A percentile compares a stretch with the other conserved stretches of the same genome.
phyloP scores from a whole-genome alignment of 495 filamentous ascomycete genomes.

The Penicillium paradoxum region DNA sequence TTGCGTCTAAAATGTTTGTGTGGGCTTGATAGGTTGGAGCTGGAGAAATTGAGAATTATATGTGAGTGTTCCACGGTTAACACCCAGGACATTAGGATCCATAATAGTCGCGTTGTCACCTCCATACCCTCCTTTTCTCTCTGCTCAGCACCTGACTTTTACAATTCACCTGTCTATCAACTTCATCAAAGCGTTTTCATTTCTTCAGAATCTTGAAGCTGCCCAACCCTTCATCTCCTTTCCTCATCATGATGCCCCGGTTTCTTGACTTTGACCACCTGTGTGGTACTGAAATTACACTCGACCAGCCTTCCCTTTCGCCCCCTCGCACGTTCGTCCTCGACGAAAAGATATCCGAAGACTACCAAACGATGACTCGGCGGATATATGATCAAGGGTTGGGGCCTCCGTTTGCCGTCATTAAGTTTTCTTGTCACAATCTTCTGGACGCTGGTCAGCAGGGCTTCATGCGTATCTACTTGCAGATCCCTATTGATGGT shows the following conservation, averaged over 20 bases:
- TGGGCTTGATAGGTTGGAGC: neutral
- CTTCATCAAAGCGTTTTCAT: neutral
- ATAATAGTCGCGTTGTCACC: neutral
- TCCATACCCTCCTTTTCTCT: no score
- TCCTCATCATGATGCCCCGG: neutral
- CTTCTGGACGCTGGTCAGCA: slow-evolving; percentile 2
- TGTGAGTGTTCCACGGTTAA: slow-evolving; percentile 1
- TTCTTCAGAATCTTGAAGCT: neutral
- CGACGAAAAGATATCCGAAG: neutral
- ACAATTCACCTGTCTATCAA: neutral
- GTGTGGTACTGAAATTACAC: neutral
- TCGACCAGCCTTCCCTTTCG: neutral
- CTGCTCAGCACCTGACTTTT: neutral
- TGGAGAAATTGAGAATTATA: neutral
- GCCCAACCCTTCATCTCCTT: neutral
- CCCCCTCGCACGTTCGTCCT: neutral
- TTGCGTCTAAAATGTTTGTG: no score
- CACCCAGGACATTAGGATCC: neutral
- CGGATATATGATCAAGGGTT: neutral
- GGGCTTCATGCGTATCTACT: slow-evolving; percentile 1
- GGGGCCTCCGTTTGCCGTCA: neutral
- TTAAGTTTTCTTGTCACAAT: neutral
- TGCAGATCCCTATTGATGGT: slow-evolving; percentile 2
- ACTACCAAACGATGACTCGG: neutral
- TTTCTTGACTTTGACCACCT: neutral